Evolutionary conservation across 1,284 basidiomycete genomes (phyloP).

Genomic region (Farysia itapuensis): DNA sequence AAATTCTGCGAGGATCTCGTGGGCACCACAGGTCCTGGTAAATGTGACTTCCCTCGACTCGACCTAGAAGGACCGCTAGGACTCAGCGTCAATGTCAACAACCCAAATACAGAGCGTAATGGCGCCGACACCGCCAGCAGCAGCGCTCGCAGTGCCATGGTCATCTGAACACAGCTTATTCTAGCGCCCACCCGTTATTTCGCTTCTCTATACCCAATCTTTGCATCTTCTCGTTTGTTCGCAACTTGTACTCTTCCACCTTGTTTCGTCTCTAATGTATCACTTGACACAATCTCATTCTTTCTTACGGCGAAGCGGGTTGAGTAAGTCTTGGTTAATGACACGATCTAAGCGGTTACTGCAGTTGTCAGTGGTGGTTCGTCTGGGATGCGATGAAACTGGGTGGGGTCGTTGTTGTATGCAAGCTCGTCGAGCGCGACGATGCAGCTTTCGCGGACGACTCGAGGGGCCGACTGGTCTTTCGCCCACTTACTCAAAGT

Average conservation of each 20-base stretch:
- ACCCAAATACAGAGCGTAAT: not conserved
- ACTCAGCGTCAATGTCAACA: conserved; percentile 4
- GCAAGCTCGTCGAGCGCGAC: conserved; percentile 76
- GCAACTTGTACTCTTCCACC: too few species aligned
- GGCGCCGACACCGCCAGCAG: not conserved
- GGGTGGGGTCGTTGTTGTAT: conserved; percentile 59
- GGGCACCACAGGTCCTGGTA: conserved; percentile 63
- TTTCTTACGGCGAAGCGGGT: too few species aligned
- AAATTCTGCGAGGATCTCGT: conserved; percentile 84
- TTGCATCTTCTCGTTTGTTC: too few species aligned
- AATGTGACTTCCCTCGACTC: conserved; percentile 45
- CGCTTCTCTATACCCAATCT: too few species aligned
- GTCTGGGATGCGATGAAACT: conserved; percentile 48
- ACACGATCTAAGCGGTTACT: not conserved
- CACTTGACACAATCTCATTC: too few species aligned
- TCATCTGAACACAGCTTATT: conserved; percentile 9
- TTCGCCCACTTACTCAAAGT: conserved; percentile 83
- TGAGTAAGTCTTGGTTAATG: too few species aligned
- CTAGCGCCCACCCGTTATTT: too few species aligned
- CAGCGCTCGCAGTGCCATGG: conserved; percentile 1
- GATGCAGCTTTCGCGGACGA: conserved; percentile 93
- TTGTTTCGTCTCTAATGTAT: too few species aligned
- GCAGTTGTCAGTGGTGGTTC: not conserved
- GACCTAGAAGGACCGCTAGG: conserved; percentile 35
- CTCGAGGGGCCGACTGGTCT: conserved; percentile 75